phyloP scores from a whole-genome alignment of 73 alveolate genomes.

The Tetrahymena malaccensis region DNA sequence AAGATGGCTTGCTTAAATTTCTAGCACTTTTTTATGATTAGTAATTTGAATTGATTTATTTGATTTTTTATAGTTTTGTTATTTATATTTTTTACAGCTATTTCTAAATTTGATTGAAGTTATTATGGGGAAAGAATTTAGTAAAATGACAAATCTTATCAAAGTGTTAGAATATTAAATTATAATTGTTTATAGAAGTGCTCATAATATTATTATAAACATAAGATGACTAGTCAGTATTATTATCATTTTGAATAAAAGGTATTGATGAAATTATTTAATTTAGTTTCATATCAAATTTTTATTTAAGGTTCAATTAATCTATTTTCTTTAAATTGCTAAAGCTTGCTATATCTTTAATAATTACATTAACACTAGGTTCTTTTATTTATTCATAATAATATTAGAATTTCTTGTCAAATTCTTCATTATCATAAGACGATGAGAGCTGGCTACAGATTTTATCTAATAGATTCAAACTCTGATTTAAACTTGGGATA shows the following conservation, averaged over 20 bases:
- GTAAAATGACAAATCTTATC: neutral
- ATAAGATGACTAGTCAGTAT: neutral
- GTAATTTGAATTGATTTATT: neutral
- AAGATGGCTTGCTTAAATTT: too few relatives aligned
- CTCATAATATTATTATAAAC: neutral
- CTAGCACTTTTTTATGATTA: neutral
- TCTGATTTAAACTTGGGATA: neutral
- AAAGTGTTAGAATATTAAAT: neutral
- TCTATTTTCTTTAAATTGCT: neutral
- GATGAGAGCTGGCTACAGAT: neutral
- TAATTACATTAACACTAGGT: neutral
- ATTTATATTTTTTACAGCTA: neutral
- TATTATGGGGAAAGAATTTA: neutral
- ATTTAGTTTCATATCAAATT: neutral
- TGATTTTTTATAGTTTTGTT: neutral
- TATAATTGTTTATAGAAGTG: neutral
- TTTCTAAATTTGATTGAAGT: neutral
- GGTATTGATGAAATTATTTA: neutral
- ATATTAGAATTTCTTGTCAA: neutral
- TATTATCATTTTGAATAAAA: neutral
- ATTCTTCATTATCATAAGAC: neutral
- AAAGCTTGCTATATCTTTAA: neutral
- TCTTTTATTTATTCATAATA: neutral
- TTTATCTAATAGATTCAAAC: neutral
- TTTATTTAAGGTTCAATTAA: too few relatives aligned